Base-by-base conservation (phyloP, 352 stramenopile species). In the Globisporangium cystogenes region DNA sequence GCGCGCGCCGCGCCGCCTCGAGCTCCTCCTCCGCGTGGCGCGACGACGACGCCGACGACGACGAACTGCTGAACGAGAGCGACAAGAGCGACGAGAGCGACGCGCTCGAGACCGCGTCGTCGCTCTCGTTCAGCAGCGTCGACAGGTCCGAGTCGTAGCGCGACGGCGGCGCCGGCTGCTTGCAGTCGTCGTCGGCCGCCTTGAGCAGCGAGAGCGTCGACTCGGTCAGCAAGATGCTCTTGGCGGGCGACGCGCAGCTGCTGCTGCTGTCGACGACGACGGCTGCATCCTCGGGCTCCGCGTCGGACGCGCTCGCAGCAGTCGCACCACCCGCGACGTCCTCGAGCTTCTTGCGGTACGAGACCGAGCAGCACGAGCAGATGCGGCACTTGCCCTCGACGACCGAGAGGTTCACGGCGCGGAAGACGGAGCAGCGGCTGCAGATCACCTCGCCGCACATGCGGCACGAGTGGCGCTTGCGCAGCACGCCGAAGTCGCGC, bases 381-480 rank as follows among this genome's bases (percentile, higher is more conserved):
- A 90, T 72, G 14, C 81, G 81, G 23, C 81, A 72, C 48, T 86
- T 86, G 55, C 65, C 79, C 44, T 81, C 74, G 47, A 80, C 47
- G 16, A 87, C 60, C 0, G 74, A 79, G 18, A 87, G 56, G 58
- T 80, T 72, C 29, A 90, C 81, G 43, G 64, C 57, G 33, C 79
- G 79, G 59, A 87, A 86, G 21, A 89, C 67, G 10, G 82, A 90
- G 54, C 82, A 92, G 12, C 79, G 72, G 44, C 75, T 80, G 66
- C 82, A 92, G 45, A 92, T 71, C 8, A 90, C 75, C 57, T 90
- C 75, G 10, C 82, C 79, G 31, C 82, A 92, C 79, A 92, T 90
- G 50, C 82, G 82, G 50, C 82, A 92, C 48, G 75, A 81, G 55
- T 92, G 82, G 18, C 81, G 76, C 53, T 90, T 87, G 24, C 82